Percentiles rank a stretch among this genome's conserved stretches.
Conservation (phyloP, 768 basidiomycete genomes). For the Leccinellum albellum region DNA sequence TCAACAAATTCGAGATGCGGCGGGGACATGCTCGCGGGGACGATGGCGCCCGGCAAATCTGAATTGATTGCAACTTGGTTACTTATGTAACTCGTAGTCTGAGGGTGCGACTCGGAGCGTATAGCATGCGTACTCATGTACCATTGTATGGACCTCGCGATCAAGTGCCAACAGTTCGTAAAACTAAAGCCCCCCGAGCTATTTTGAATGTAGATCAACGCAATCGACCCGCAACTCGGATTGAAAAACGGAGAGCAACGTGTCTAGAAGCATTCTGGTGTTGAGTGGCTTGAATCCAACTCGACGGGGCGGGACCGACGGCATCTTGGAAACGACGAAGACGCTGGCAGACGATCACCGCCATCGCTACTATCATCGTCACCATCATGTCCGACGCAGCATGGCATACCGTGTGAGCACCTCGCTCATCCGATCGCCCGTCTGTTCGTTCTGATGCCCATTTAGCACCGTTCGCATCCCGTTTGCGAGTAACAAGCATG, state of each 20-base stretch:
- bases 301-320: background rate
- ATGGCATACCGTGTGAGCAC: slow-evolving; percentile 57
- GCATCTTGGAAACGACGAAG: background rate
- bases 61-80: too few relatives aligned
- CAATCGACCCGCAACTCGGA: too few relatives aligned
- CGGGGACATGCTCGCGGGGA: background rate
- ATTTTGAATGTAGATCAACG: too few relatives aligned
- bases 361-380: background rate
- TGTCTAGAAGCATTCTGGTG: background rate
- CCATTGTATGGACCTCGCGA: too few relatives aligned
- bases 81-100: too few relatives aligned
- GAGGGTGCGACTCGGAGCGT: too few relatives aligned
- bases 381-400: slow-evolving; percentile 25
- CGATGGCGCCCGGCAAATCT: background rate
- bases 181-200: too few relatives aligned
- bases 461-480: slow-evolving; percentile 71
- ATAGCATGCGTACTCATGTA: too few relatives aligned
- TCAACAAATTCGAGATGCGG: too few relatives aligned
- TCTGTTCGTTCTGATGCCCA: background rate
- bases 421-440: background rate
- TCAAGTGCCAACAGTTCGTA: too few relatives aligned
- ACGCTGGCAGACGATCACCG: too few relatives aligned
- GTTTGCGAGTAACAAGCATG: slow-evolving; percentile 70
- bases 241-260: background rate
- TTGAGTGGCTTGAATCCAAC: background rate